Base-by-base conservation (phyloP, 805 yeast genomes). In the Lachancea dasiensis region DNA sequence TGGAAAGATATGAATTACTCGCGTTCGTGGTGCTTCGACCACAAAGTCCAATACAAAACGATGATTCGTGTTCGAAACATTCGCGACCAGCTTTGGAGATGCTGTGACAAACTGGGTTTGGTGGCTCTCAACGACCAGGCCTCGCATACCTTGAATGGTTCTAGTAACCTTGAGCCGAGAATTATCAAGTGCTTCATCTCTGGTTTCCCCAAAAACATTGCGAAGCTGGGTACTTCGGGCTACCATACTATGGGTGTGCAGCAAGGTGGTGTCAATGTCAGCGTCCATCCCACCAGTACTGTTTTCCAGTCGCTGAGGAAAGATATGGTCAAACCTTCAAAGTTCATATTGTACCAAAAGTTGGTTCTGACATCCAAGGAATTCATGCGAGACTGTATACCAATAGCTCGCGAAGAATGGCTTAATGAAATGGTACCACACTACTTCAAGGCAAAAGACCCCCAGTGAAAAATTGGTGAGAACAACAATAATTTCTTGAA, bases 231-330 rank as follows among this genome's bases (percentile, higher is more conserved):
- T 1, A 40, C 49, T 5, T 41, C 49, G 5, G 63, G 63, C 1
- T 58, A 58, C 37, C 50, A 38, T n/a, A 61, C 59, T 3, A 46
- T 46, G 20, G 58, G 60, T 44, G 34, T 50, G 46, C 28, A 50
- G 23, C 76, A 76, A 47, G 79, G 78, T 44, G 79, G 79, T 27
- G 81, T 84, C 44, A 72, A 77, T n/a, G 90, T 86, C 1, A 71
- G 66, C 51, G 69, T 90, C 22, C 98, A 90, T 51, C 98, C 98
- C 0, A 81, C 95, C 0, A 83, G 95, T 0, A 75, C 79, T 0
- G 54, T 90, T 21, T 77, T 73, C 50, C 51, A 51, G 24, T 48
- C 48, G 13, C 30, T 47, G 7, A 48, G 43, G 27, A 54, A 47
- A 18, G 65, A 68, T 9, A 63, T 65, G 9, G 79, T 76, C 41